These are phyloP conservation scores for Hibiscus tridactylites DNA, from an alignment of 345 rosid species.

Conservation along the genomic window DNA sequence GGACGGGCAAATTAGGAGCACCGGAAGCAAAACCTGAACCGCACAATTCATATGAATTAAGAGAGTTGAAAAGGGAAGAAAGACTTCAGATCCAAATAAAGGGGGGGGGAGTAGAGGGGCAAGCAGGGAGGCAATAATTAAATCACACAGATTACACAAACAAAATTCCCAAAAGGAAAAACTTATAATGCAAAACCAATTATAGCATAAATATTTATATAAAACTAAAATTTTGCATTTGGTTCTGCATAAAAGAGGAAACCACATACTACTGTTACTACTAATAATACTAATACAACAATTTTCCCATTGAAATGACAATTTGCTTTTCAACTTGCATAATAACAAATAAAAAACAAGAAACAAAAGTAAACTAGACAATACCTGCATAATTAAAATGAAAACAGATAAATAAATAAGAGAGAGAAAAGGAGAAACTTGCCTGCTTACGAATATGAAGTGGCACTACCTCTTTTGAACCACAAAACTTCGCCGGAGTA, in stretches of 20 bases:
- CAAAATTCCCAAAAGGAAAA: not conserved
- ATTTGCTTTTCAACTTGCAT: not conserved
- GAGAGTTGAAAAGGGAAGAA: not conserved
- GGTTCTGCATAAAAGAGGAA: not conserved
- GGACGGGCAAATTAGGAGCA: not conserved
- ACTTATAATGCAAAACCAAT: not conserved
- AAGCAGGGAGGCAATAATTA: not conserved
- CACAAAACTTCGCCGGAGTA: conserved; percentile 88
- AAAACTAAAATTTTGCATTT: not conserved
- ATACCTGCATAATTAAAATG: not conserved
- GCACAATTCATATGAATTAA: not conserved
- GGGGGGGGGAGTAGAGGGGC: not conserved
- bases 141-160: not conserved
- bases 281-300: not conserved
- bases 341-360: not conserved
- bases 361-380: not conserved
- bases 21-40: not conserved
- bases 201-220: not conserved
- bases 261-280: not conserved
- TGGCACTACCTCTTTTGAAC: conserved; percentile 90
- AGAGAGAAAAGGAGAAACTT: conserved; percentile 16
- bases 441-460: conserved; percentile 73
- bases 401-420: not conserved
- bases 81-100: not conserved
- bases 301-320: not conserved